Percentiles rank a stretch among this genome's conserved stretches.
These are phyloP conservation scores for Saccharomyces kudriavzevii DNA, from an alignment of 805 yeast species.

Conservation along the genomic window DNA sequence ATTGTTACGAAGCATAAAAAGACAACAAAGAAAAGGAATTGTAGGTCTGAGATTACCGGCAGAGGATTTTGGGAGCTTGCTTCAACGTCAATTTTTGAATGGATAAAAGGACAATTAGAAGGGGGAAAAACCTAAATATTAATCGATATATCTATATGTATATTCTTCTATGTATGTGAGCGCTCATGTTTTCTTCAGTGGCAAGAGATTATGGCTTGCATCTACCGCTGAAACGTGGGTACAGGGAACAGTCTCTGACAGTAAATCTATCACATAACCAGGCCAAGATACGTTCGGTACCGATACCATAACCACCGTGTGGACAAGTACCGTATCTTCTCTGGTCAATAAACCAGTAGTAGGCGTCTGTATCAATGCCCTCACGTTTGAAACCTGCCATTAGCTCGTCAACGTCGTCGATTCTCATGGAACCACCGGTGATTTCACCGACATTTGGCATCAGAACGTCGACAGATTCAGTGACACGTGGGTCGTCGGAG, in stretches of 20 bases:
- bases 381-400: constrained; percentile 90
- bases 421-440: constrained; percentile 99
- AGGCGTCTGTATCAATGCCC: constrained; percentile 68
- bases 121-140: neutral
- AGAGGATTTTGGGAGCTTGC: too few relatives aligned
- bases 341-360: constrained; percentile 95
- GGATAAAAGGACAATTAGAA: neutral
- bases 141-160: neutral
- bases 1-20: neutral
- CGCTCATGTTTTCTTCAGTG: neutral
- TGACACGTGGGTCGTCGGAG: constrained; percentile 82
- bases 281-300: constrained; percentile 95
- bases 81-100: neutral
- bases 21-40: neutral
- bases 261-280: constrained; percentile 98
- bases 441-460: constrained; percentile 99
- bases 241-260: constrained; percentile 94
- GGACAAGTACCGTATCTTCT: constrained; percentile 96
- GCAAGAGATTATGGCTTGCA: constrained; percentile 68
- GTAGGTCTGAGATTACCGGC: too few relatives aligned
- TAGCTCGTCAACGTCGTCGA: constrained; percentile 69
- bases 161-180: neutral
- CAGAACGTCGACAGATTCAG: constrained; percentile 95
- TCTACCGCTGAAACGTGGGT: constrained; percentile 97
- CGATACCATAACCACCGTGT: constrained; percentile 98